phyloP scores from a whole-genome alignment of 2,329 filamentous ascomycete genomes.

The Trichoderma gracile region DNA sequence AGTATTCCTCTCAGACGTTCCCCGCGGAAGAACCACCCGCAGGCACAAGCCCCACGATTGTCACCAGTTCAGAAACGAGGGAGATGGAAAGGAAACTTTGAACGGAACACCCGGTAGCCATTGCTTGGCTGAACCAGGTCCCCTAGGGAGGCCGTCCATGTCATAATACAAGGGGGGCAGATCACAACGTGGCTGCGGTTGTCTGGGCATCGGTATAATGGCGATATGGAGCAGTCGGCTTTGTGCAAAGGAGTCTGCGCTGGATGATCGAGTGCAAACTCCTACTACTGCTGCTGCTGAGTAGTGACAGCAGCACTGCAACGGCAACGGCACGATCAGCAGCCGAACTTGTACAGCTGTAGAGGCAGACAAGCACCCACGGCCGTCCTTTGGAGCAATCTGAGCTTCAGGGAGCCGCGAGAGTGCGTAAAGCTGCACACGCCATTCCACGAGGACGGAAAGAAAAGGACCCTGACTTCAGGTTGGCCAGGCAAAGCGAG shows the following conservation, averaged over 20 bases:
- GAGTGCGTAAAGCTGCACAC: slow-evolving; percentile 3
- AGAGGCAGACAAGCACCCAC: background rate
- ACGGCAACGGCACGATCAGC: background rate
- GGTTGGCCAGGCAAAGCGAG: slow-evolving; percentile 16
- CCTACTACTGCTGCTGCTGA: too few species aligned
- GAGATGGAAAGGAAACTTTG: background rate
- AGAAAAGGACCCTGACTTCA: background rate
- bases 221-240: background rate
- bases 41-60: background rate
- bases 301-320: background rate
- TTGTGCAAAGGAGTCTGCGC: background rate
- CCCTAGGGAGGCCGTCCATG: background rate
- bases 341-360: too few species aligned
- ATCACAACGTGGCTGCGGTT: slow-evolving; percentile 12
- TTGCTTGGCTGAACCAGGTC: background rate
- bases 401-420: background rate
- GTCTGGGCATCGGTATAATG: slow-evolving; percentile 5
- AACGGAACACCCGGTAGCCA: background rate
- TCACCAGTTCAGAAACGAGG: too few species aligned
- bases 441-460: slow-evolving; percentile 4
- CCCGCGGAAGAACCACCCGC: too few species aligned
- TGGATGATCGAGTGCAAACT: too few species aligned
- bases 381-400: background rate
- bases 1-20: too few species aligned
- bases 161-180: background rate